Conservation (phyloP, 495 filamentous ascomycete species). For the Penicillium psychrofluorescens region DNA sequence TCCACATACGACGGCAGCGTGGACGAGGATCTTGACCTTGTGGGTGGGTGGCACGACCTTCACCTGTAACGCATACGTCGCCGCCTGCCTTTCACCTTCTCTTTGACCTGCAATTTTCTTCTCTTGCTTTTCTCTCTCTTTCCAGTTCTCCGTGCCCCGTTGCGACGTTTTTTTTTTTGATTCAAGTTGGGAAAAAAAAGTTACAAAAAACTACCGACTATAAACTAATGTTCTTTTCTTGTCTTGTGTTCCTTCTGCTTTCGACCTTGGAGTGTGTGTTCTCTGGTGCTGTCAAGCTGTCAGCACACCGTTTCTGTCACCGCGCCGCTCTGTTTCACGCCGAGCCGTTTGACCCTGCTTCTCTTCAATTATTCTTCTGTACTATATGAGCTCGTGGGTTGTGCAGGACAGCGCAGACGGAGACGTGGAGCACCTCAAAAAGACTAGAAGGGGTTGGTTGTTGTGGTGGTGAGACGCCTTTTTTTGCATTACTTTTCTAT, state of each 20-base stretch:
- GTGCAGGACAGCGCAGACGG: slow-evolving; percentile 4
- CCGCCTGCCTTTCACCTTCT: slow-evolving; percentile 1
- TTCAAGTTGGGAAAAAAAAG: slow-evolving; percentile 24
- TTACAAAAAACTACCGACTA: slow-evolving; percentile 18
- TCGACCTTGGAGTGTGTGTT: slow-evolving; percentile 12
- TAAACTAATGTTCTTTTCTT: slow-evolving; percentile 17
- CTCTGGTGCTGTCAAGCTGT: neutral
- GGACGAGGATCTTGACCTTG: slow-evolving; percentile 76
- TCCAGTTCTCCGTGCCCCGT: neutral
- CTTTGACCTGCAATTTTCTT: slow-evolving; percentile 4
- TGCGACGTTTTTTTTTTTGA: slow-evolving; percentile 10
- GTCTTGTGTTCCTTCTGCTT: slow-evolving; percentile 8
- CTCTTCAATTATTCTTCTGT: slow-evolving; percentile 13
- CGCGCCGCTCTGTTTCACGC: slow-evolving; percentile 4
- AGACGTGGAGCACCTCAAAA: slow-evolving; percentile 16
- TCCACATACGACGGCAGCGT: slow-evolving; percentile 45
- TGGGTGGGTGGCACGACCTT: slow-evolving; percentile 77
- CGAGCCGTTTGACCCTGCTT: slow-evolving; percentile 10
- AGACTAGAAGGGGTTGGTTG: slow-evolving; percentile 19
- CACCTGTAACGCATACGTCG: slow-evolving; percentile 30
- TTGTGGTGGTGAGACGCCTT: neutral
- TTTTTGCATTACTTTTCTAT: neutral
- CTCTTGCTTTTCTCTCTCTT: slow-evolving; percentile 3
- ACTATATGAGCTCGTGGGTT: slow-evolving; percentile 16
- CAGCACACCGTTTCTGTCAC: no score